Evolutionary conservation across 768 basidiomycete species (phyloP), one percentile per base, ranked within the genome.

Genomic region (Suillus decipiens): DNA sequence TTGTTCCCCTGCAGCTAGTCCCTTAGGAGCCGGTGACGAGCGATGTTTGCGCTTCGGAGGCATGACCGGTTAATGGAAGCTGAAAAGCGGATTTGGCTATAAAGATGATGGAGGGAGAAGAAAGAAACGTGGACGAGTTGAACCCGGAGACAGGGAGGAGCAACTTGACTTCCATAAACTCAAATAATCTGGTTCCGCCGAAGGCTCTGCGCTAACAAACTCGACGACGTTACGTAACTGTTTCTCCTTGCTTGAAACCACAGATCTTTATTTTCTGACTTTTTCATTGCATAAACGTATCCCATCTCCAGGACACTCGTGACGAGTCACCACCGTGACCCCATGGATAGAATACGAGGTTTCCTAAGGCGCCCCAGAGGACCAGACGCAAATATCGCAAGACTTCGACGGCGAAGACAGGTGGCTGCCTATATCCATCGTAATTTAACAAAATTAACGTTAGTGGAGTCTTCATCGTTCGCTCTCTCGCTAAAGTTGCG

Each of bases 1-100:
- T 28, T 80, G 79, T 76, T 90, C 85, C 24, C 88, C 89, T 34
- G 88, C 79, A 54, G 78, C 75, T 42, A 89, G 80, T 28, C 88
- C 89, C 68, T 82, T 82, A 15, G 75, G 66, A 31, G 75, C 50
- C 5, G 81, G 75, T 19, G 82, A 81, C 61, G 74, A 70, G 73
- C 80, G 86, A 70, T 83, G 78, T 70, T 83, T 87, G 57, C 88
- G 86, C 71, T 88, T 89, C 22, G 75, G 71, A 41, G 83, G 73
- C 89, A 90, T 89, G 56, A 19, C 28, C 24, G 15, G 39, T 41
- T 19, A 14, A 28, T 41, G 24, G 17, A 56, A 24, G 55, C 24
- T 39, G 34, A 41, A 57, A 28, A 39, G 10, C 11, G 8, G 17
- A 28, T 41, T 31, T 28, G 39, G 37, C 37, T 39, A 5, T 28